Base-by-base conservation (phyloP, 305 asterid genomes). In the Lippia alba region DNA sequence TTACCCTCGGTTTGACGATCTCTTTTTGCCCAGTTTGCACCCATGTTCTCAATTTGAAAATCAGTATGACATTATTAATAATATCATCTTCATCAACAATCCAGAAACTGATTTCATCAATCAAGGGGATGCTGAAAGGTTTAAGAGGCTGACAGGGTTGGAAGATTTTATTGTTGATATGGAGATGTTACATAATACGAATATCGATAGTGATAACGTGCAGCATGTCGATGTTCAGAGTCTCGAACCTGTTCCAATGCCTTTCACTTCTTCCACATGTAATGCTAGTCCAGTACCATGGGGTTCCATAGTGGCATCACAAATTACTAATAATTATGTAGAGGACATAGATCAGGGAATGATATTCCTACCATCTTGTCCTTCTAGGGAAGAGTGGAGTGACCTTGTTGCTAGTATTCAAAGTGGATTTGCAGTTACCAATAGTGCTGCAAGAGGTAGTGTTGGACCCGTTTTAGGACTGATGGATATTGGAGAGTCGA, bases 401-500 rank as follows among this genome's bases (percentile, higher is more conserved):
- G 75, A 84, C 72, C 71, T 90, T 32, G 80, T 81, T 80, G 87
- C 79, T 66, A 79, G 88, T 48, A 64, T 75, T 57, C 86, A 81
- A 46, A 59, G 76, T 75, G 96, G 96, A 50, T 73, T 76, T 80
- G 85, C 82, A 48, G 49, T 91, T 68, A 81, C 89, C 5, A 96
- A 97, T 67, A 89, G 86, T 76, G 98, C 90, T 16, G 92, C 93
- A 18, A 73, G 66, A 19, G 94, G 88, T 67, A 75, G 69, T 33
- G 51, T 76, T 2, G 97, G 97, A 36, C 96, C 95, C 12, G 85
- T 79, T 85, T 63, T 93, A 6, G 98, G 97, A 61, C 75, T 82
- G 59, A 66, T 86, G 53, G 96, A 93, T 65, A 79, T 93, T 50
- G 97, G 96, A 46, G 97, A 89, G 78, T 82, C 87, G 0, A 80